Evolutionary conservation across 2,329 filamentous ascomycete species (phyloP).

Genomic region (Penicillium sp.): DNA sequence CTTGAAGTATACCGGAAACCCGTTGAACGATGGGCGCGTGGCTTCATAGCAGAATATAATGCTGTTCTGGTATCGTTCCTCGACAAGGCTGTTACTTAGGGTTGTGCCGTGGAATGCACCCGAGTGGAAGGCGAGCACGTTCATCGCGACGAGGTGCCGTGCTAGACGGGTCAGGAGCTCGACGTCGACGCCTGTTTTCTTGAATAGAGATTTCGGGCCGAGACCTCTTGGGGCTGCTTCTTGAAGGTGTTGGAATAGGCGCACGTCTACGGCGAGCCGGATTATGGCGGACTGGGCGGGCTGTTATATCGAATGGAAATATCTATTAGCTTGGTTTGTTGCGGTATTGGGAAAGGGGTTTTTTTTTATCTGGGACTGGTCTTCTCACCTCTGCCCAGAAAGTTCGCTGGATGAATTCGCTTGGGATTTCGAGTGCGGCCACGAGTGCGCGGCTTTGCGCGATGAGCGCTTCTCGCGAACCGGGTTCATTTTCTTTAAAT

Average conservation of each 20-base stretch:
- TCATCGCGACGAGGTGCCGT: background rate
- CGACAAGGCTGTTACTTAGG: background rate
- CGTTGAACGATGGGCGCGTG: background rate
- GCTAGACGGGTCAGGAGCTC: background rate
- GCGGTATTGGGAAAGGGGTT: background rate
- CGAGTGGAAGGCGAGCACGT: background rate
- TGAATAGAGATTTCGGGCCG: background rate
- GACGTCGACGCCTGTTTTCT: background rate
- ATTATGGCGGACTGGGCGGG: background rate
- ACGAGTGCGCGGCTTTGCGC: constrained; percentile 37
- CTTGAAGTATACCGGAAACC: background rate
- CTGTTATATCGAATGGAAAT: background rate
- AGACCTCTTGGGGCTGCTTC: background rate
- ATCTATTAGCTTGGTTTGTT: background rate
- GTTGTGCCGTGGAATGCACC: background rate
- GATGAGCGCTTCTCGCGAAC: constrained; percentile 39
- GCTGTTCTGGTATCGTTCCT: background rate
- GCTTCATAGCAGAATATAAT: background rate
- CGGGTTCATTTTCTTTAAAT: constrained; percentile 25
- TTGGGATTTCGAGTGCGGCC: constrained; percentile 38
- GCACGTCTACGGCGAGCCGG: background rate
- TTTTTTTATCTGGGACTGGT: no score
- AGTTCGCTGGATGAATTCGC: constrained; percentile 35
- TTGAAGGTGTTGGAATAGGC: background rate
- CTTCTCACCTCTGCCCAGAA: constrained; percentile 42